phyloP scores from a whole-genome alignment of 495 filamentous ascomycete genomes.

The Sphaerosporella brunnea region DNA sequence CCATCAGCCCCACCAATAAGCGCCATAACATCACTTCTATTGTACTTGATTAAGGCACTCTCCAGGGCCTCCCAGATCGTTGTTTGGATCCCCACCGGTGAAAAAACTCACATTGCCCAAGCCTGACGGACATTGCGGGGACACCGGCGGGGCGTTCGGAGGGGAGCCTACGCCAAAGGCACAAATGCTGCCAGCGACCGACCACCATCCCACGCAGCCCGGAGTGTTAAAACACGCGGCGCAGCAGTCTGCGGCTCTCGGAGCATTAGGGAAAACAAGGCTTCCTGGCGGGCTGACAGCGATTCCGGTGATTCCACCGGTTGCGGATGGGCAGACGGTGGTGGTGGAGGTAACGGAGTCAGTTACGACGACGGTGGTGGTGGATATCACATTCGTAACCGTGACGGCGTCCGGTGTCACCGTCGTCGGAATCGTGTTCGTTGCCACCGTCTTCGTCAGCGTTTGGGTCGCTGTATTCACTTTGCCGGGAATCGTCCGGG shows the following conservation, averaged over 20 bases:
- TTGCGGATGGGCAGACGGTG: neutral
- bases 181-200: neutral
- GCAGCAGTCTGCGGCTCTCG: neutral
- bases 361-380: neutral
- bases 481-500: neutral
- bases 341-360: neutral
- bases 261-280: neutral
- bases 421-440: neutral
- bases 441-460: neutral
- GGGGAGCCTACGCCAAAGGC: neutral
- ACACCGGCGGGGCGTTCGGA: neutral
- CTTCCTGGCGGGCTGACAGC: neutral
- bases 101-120: no score
- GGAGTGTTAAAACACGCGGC: neutral
- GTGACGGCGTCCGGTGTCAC: neutral
- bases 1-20: no score
- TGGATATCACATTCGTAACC: neutral
- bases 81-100: no score
- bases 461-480: neutral
- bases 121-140: neutral
- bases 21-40: no score
- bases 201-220: neutral
- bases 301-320: neutral
- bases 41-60: no score
- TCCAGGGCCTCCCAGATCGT: no score